Conservation (phyloP, 176 grass and related monocot species). For the Musa schizocarpa region DNA sequence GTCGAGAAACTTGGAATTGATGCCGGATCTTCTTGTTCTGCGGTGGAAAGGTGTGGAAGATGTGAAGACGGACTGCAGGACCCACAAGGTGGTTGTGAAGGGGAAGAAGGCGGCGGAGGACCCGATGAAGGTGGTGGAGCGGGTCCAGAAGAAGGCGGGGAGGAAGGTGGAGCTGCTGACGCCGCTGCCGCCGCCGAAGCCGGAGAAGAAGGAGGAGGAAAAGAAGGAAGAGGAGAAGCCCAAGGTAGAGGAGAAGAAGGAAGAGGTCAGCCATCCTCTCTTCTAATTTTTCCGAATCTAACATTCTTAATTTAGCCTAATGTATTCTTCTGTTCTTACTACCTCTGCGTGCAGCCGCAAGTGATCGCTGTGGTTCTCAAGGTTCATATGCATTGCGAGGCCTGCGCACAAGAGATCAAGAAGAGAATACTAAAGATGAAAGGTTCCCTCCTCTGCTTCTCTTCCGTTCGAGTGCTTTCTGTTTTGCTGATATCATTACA, state of each 20-base stretch:
- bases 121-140: constrained; percentile 24
- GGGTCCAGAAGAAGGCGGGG: constrained; percentile 39
- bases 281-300: neutral
- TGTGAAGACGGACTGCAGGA: constrained; percentile 33
- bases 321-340: neutral
- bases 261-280: constrained; percentile 9
- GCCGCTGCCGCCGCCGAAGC: constrained; percentile 18
- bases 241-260: neutral
- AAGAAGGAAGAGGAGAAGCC: neutral
- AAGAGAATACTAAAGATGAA: constrained; percentile 46
- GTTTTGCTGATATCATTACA: neutral
- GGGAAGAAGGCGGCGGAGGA: constrained; percentile 27
- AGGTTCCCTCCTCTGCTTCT: constrained; percentile 24
- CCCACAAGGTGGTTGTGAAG: constrained; percentile 42
- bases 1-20: neutral
- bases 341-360: constrained; percentile 8
- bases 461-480: neutral
- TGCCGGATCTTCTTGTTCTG: neutral
- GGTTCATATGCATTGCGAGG: constrained; percentile 65
- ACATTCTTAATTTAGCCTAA: neutral
- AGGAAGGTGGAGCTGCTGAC: constrained; percentile 42
- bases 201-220: constrained; percentile 10
- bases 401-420: constrained; percentile 59
- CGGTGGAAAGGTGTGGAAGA: constrained; percentile 36
- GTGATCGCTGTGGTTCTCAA: constrained; percentile 35